Percentiles rank a stretch among this genome's conserved stretches.
These are phyloP conservation scores for Saururus chinensis DNA, from an alignment of 164 flowering plant species.

Conservation along the genomic window DNA sequence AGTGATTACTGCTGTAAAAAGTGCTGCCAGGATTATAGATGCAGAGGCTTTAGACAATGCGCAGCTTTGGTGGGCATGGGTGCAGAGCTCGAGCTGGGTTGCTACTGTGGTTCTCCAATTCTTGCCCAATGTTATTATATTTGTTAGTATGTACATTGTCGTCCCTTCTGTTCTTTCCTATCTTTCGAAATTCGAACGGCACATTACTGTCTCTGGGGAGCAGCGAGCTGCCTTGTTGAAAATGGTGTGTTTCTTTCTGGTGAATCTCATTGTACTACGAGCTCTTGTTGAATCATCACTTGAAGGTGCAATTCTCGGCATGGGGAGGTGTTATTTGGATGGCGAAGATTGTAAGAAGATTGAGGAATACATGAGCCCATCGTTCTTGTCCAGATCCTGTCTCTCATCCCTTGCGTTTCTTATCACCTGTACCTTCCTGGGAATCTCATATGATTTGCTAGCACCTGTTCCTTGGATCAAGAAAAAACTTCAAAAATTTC, in stretches of 20 bases:
- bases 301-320: constrained; percentile 59
- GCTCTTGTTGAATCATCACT: constrained; percentile 90
- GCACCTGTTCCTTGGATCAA: constrained; percentile 99
- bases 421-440: constrained; percentile 88
- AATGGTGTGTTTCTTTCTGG: constrained; percentile 97
- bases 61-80: constrained; percentile 77
- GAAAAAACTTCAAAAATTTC: constrained; percentile 65
- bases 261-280: constrained; percentile 79
- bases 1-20: constrained; percentile 63
- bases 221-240: constrained; percentile 92
- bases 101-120: constrained; percentile 80
- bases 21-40: constrained; percentile 85
- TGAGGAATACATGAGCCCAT: constrained; percentile 90
- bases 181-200: constrained; percentile 84
- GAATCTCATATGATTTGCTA: constrained; percentile 84
- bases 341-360: constrained; percentile 97
- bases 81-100: constrained; percentile 87
- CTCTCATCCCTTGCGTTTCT: constrained; percentile 92
- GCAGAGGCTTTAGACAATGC: constrained; percentile 96
- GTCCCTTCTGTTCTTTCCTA: constrained; percentile 86
- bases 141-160: constrained; percentile 92
- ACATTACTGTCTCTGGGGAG: constrained; percentile 91
- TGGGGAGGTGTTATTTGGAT: constrained; percentile 98
- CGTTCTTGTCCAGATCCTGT: constrained; percentile 88
- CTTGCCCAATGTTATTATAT: constrained; percentile 88